phyloP scores from a whole-genome alignment of 2,329 filamentous ascomycete species.

The Davidsoniella australis region DNA sequence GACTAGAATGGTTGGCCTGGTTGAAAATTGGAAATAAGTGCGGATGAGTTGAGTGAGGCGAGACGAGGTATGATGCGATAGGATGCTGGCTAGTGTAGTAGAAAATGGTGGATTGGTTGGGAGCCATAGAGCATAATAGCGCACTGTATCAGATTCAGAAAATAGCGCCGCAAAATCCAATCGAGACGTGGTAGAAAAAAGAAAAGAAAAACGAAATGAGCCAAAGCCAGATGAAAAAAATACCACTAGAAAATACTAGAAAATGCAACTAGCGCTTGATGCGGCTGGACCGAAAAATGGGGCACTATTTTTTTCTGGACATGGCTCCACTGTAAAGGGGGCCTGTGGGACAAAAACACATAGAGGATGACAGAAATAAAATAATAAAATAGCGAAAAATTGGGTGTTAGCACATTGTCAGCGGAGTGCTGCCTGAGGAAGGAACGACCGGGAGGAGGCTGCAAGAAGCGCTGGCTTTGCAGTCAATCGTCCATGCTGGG shows the following conservation, averaged over 20 bases:
- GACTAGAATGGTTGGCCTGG: too few relatives aligned
- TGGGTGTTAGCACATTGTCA: background rate
- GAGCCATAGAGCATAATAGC: too few relatives aligned
- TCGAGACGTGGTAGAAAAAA: background rate
- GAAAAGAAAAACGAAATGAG: background rate
- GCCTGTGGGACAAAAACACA: background rate
- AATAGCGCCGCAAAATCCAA: too few relatives aligned
- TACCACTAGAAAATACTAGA: background rate
- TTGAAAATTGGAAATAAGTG: background rate
- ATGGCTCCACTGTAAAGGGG: background rate
- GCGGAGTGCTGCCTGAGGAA: background rate
- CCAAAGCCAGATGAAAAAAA: background rate
- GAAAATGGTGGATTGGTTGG: background rate
- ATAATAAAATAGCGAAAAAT: background rate
- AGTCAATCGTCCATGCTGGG: background rate
- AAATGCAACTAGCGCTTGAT: background rate
- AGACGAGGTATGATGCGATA: background rate
- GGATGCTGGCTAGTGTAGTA: background rate
- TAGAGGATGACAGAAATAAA: background rate
- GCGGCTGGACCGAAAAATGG: constrained; percentile 5
- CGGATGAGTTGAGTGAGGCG: background rate
- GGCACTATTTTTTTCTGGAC: background rate
- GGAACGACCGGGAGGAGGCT: background rate
- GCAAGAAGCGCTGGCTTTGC: background rate
- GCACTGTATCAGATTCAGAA: too few relatives aligned